Evolutionary conservation across 129 eudicot genomes (phyloP).

Genomic region (Arctium minus): DNA sequence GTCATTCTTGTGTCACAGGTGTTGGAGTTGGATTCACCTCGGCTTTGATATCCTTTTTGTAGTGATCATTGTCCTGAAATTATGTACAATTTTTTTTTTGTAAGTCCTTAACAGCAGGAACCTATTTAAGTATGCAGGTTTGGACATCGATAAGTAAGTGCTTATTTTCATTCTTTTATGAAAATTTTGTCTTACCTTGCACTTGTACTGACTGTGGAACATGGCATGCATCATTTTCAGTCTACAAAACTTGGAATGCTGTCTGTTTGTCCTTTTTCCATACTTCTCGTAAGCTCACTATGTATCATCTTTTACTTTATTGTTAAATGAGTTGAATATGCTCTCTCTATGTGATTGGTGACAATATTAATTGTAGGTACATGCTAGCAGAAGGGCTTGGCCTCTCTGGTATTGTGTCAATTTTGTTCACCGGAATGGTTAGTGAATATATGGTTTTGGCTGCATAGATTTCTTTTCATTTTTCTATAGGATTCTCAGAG

Average conservation of each 20-base stretch:
- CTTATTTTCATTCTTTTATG: slow-evolving; percentile 1
- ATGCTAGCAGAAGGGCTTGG: slow-evolving; percentile 99
- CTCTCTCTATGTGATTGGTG: slow-evolving; percentile 17
- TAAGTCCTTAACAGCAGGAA: slow-evolving; percentile 73
- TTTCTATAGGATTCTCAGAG: not conserved
- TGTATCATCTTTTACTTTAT: not conserved
- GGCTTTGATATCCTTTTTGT: slow-evolving; percentile 91
- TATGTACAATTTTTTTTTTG: slow-evolving; percentile 14
- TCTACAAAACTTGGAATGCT: slow-evolving; percentile 98
- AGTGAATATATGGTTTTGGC: slow-evolving; percentile 34
- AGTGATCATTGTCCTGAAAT: slow-evolving; percentile 8
- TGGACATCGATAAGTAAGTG: slow-evolving; percentile 95
- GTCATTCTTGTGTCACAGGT: slow-evolving; percentile 50
- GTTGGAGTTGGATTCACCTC: slow-evolving; percentile 99
- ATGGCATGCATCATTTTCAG: slow-evolving; percentile 40
- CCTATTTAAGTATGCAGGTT: slow-evolving; percentile 99
- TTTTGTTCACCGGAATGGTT: slow-evolving; percentile 98
- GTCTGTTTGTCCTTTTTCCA: slow-evolving; percentile 97
- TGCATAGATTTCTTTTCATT: not conserved
- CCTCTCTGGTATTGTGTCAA: slow-evolving; percentile 96
- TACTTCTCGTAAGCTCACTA: slow-evolving; percentile 87
- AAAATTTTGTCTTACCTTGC: not conserved
- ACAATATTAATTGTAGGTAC: slow-evolving; percentile 50
- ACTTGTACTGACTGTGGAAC: slow-evolving; percentile 13
- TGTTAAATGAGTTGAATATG: not conserved